Evolutionary conservation across 306 rosid genomes (phyloP).

Genomic region (Quercus ilex): DNA sequence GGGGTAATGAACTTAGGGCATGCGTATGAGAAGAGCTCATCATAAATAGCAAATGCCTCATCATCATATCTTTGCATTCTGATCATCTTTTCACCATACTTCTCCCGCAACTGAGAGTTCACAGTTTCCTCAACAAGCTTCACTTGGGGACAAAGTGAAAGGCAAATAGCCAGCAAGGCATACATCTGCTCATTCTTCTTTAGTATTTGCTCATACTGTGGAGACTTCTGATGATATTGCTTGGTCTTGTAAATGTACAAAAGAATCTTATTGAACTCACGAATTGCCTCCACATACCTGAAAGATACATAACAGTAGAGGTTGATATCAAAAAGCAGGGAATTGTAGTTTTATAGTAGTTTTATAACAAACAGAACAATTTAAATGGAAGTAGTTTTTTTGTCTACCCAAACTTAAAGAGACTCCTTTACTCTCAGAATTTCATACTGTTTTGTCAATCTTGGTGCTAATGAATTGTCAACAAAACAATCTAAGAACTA

Average conservation of each 20-base stretch:
- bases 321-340: not conserved
- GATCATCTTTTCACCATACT: constrained; percentile 93
- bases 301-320: not conserved
- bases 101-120: constrained; percentile 84
- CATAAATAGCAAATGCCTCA: constrained; percentile 92
- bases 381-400: no score
- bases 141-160: constrained; percentile 90
- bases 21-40: constrained; percentile 97
- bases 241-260: constrained; percentile 72
- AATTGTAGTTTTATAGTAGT: not conserved
- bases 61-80: constrained; percentile 94
- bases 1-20: constrained; percentile 98
- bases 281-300: constrained; percentile 92
- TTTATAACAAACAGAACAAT: no score
- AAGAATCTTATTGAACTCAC: constrained; percentile 88
- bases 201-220: constrained; percentile 92
- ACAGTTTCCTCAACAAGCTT: constrained; percentile 90
- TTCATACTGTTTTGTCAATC: no score
- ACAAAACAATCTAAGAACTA: no score
- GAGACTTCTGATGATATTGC: constrained; percentile 85
- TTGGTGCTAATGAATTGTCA: no score
- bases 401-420: no score
- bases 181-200: constrained; percentile 99
- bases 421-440: no score
- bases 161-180: constrained; percentile 89